Conservation (phyloP, 1,284 basidiomycete genomes). For the Ceratobasidium papillatum region DNA sequence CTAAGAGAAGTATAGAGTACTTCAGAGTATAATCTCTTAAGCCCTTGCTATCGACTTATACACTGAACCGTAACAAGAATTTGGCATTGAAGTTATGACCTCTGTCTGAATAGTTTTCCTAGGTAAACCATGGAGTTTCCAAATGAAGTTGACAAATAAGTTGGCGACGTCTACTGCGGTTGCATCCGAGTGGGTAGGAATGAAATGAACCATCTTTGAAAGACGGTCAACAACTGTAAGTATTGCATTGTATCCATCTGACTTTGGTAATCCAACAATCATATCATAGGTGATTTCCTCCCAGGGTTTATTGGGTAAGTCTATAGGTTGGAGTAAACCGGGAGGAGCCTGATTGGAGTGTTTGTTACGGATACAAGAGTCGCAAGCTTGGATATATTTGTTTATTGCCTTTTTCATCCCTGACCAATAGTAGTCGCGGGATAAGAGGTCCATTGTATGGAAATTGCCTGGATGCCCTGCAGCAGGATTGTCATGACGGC, state of each 20-base stretch:
- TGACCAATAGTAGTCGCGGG: background rate
- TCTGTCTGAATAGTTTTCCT: too few relatives aligned
- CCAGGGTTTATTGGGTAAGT: background rate
- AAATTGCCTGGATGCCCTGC: background rate
- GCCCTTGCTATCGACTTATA: too few relatives aligned
- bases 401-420: background rate
- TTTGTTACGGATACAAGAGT: conserved; percentile 2
- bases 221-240: too few relatives aligned
- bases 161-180: background rate
- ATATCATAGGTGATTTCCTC: conserved; percentile 13
- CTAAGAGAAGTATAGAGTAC: too few relatives aligned
- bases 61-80: too few relatives aligned
- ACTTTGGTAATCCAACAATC: background rate
- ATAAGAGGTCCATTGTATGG: background rate
- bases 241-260: conserved; percentile 20
- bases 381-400: background rate
- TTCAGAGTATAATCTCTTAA: too few relatives aligned
- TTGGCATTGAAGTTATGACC: too few relatives aligned
- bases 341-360: background rate
- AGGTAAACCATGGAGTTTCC: background rate
- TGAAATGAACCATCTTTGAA: too few relatives aligned
- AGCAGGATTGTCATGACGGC: too few relatives aligned
- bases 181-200: too few relatives aligned
- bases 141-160: background rate
- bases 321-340: background rate